phyloP scores from a whole-genome alignment of 1,284 basidiomycete species.

The Ceratobasidium sp. region DNA sequence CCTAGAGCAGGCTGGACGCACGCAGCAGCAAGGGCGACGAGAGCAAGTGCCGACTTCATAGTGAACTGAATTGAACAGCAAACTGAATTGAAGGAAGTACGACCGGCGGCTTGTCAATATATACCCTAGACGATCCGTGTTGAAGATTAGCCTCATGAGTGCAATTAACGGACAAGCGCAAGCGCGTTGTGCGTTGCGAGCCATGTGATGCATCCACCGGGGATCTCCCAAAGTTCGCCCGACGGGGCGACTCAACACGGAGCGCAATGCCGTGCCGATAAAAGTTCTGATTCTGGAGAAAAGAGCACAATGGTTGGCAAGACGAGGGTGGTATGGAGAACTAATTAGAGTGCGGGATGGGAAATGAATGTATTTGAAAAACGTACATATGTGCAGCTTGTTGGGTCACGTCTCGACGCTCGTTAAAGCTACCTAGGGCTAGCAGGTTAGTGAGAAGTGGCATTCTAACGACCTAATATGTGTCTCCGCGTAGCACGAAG shows the following conservation, averaged over 20 bases:
- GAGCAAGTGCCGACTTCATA: constrained; percentile 39
- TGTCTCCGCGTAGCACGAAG: too few species aligned
- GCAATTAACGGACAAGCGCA: not conserved
- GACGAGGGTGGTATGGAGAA: not conserved
- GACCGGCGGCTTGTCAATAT: too few species aligned
- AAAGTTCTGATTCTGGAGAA: not conserved
- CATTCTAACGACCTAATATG: too few species aligned
- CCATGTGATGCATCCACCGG: constrained; percentile 15
- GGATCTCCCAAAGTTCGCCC: constrained; percentile 24
- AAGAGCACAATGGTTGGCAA: not conserved
- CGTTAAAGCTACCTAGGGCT: too few species aligned
- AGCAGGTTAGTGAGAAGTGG: too few species aligned
- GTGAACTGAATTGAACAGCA: not conserved
- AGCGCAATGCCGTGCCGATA: not conserved
- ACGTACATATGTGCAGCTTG: too few species aligned
- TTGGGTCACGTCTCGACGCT: too few species aligned
- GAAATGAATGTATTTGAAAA: too few species aligned
- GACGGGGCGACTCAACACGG: not conserved
- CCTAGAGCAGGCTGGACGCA: constrained; percentile 23
- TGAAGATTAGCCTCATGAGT: not conserved
- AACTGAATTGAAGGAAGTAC: too few species aligned
- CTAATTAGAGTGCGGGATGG: too few species aligned
- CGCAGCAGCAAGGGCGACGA: constrained; percentile 26
- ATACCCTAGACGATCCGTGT: not conserved
- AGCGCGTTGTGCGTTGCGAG: not conserved